These are phyloP conservation scores for Phytophthora litchii DNA, from an alignment of 352 stramenopile genomes.

Conservation along the genomic window DNA sequence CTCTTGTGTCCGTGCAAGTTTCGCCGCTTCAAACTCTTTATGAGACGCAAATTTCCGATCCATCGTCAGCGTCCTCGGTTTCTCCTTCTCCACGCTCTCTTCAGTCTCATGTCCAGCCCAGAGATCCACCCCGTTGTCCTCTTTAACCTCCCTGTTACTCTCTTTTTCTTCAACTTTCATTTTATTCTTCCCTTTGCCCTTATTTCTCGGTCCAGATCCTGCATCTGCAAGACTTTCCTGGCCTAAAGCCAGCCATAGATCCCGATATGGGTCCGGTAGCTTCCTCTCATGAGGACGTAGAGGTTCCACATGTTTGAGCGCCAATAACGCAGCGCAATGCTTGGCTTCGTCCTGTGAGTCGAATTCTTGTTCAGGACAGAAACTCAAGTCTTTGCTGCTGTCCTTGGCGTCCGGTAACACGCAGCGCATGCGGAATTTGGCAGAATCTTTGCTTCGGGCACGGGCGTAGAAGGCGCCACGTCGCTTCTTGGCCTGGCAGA, in stretches of 20 bases:
- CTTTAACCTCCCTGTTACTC: constrained; percentile 6
- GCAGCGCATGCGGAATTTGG: constrained; percentile 61
- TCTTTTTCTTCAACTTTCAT: constrained; percentile 15
- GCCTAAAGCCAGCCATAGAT: constrained; percentile 88
- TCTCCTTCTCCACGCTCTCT: constrained; percentile 14
- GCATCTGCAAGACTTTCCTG: constrained; percentile 1
- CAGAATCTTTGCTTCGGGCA: constrained; percentile 42
- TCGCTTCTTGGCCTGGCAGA: constrained; percentile 93
- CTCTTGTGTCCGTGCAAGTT: constrained; percentile 54
- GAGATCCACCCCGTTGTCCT: constrained; percentile 43
- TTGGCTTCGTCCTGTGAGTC: constrained; percentile 89
- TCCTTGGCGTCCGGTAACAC: constrained; percentile 95
- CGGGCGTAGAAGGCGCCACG: constrained; percentile 72
- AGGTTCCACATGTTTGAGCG: constrained; percentile 94
- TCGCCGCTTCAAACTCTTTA: constrained; percentile 69
- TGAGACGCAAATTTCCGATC: constrained; percentile 81
- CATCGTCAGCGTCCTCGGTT: constrained; percentile 52
- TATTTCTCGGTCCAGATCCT: background rate
- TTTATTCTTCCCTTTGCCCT: constrained; percentile 11
- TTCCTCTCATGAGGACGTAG: constrained; percentile 94
- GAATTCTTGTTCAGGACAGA: constrained; percentile 89
- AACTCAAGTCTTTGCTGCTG: constrained; percentile 93
- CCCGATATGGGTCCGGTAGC: constrained; percentile 95
- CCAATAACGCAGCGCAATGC: constrained; percentile 93
- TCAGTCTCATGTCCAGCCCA: constrained; percentile 26